Evolutionary conservation across 1,284 basidiomycete genomes (phyloP), one percentile per base, ranked within the genome.

Genomic region (Rugosomyces carneus): DNA sequence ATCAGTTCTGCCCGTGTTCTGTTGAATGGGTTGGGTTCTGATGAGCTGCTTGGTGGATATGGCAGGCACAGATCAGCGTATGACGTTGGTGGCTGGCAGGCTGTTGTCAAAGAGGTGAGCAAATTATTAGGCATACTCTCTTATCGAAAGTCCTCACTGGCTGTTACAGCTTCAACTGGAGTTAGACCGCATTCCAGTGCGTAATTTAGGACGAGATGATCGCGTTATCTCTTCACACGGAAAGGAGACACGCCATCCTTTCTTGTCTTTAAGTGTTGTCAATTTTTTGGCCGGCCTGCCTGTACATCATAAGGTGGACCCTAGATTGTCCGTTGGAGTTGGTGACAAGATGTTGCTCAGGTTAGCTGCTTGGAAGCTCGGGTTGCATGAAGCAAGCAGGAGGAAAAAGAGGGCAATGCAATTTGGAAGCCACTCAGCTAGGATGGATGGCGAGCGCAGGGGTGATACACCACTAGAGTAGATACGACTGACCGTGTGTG

Each of bases 321-420:
- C 84, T 3, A 67, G 84, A 23, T 53, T 81, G 37, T 73, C 77
- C 7, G 60, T 78, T 11, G 89, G 89, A 1, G 48, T 80, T 0
- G 95, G 94, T 1, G 96, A 99, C 61, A 99, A 99, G 68, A 71
- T 84, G 60, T 61, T 99, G 21, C 62, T 99, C 38, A 70, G 95
- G 39, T 61, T 86, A 11, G 82, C 85, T 0, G 80, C 85, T 21
- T 63, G 69, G 47, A 76, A 76, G 48, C 58, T 89, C 13, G 91
- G 92, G 0, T 67, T 95, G 35, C 60, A 73, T 1, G 73, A 80
- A 48, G 84, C 89, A 3, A 84, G 83, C 45, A 55, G 55, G 40
- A 72, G 90, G 50, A 91, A 87, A 58, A 99, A 99, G 68, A 64
- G 89, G 43, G 95, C 95, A 4, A 98, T 98, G 87, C 95, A 99